A percentile compares a stretch with the other conserved stretches of the same genome.
phyloP scores from a whole-genome alignment of 2,329 filamentous ascomycete species.

The Sporothrix phasma region DNA sequence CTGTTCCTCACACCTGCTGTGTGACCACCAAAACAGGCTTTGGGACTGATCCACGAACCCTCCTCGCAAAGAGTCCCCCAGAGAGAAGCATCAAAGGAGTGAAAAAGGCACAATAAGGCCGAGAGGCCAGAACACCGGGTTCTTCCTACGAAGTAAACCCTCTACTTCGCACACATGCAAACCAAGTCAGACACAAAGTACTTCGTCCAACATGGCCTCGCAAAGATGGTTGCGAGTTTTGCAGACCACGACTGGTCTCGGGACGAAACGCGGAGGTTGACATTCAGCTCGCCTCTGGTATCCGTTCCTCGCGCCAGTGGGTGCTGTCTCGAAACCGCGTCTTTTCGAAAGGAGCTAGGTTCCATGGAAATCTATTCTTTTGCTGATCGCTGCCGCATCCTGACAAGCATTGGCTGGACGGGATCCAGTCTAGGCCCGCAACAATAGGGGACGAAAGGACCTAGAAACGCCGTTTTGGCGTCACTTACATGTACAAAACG shows the following conservation, averaged over 20 bases:
- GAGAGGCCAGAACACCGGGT: too few species aligned
- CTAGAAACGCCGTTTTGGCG: neutral
- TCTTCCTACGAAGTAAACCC: too few species aligned
- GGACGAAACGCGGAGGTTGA: neutral
- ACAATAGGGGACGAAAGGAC: neutral
- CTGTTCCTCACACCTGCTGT: constrained; percentile 1
- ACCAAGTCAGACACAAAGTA: too few species aligned
- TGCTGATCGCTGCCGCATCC: constrained; percentile 1
- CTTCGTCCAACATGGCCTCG: too few species aligned
- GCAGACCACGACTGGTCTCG: neutral
- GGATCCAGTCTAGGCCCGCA: neutral
- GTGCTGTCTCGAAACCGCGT: neutral
- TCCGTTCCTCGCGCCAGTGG: neutral
- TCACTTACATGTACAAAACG: too few species aligned
- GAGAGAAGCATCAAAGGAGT: neutral
- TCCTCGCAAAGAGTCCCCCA: too few species aligned
- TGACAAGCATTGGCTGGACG: neutral
- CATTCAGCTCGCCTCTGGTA: neutral
- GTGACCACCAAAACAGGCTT: constrained; percentile 8
- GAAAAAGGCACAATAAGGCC: too few species aligned
- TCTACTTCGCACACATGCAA: neutral
- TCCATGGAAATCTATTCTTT: constrained; percentile 5
- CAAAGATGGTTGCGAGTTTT: neutral
- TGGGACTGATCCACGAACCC: neutral
- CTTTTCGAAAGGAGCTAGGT: neutral